Base-by-base conservation (phyloP, 805 yeast species). In the Yarrowia hollandica region DNA sequence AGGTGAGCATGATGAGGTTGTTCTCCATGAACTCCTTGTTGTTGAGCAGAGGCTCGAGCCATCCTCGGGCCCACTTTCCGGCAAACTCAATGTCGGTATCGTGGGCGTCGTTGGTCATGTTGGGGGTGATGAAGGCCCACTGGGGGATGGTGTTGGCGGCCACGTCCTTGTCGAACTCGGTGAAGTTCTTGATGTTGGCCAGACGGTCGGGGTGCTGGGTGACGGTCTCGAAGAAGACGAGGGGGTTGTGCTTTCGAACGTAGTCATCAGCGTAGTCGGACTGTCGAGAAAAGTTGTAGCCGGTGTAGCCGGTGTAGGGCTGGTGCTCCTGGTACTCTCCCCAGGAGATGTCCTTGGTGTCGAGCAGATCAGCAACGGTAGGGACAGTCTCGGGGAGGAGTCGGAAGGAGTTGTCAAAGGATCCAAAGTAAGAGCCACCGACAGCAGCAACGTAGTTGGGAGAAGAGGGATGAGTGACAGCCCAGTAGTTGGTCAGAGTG, bases 61-160 rank as follows among this genome's bases (percentile, higher is more conserved):
- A 79, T 61, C 68, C 62, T 60, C 73, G 74, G 42, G 78, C 64
- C 82, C 82, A 80, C 58, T 64, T 60, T 33, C 79, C 79, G 18
- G 82, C 76, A 55, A 74, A 71, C 59, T 72, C 73, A 56, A 80
- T 74, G 64, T 73, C 77, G 34, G 78, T 64, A 68, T 77, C 81
- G 62, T 80, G 80, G 44, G 81, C 83, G 66, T 80, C 82, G 69
- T 78, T 72, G 62, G 79, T 71, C 78, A 78, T 75, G 72, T 79
- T 79, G 60, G 83, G 83, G 42, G 82, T 79, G 67, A 80, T 74
- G 72, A 79, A 74, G 63, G 73, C 63, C 79, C 79, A 80, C 73
- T 80, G 83, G 50, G 83, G 82, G 63, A 79, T 71, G 50, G 68
- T 64, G 63, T 75, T 67, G 65, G 70, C 65, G 25, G 65, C 67